Evolutionary conservation across 179 eudicot genomes (phyloP).

Genomic region (Beta macrorhiza): DNA sequence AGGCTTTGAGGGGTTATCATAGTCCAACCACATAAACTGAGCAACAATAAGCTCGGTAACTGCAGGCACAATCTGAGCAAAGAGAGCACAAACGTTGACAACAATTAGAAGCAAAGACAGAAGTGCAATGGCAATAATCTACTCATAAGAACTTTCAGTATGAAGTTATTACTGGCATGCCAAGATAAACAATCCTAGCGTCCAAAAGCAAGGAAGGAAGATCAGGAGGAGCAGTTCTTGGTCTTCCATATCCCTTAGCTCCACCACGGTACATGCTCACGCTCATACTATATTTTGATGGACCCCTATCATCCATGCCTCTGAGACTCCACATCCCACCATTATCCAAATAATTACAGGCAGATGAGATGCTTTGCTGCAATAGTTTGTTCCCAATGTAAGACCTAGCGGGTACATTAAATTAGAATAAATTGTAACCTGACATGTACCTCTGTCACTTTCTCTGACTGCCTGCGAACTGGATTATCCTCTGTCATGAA

Average conservation of each 20-base stretch:
- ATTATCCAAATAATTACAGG: slow-evolving; percentile 54
- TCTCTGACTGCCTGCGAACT: slow-evolving; percentile 57
- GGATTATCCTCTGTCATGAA: slow-evolving; percentile 86
- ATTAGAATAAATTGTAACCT: not conserved
- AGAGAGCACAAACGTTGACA: slow-evolving; percentile 20
- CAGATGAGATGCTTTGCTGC: slow-evolving; percentile 76
- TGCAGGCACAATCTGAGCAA: slow-evolving; percentile 76
- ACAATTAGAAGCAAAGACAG: slow-evolving; percentile 8
- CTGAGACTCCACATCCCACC: slow-evolving; percentile 64
- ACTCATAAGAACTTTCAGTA: not conserved
- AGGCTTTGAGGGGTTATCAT: slow-evolving; percentile 68
- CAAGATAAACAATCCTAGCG: slow-evolving; percentile 74
- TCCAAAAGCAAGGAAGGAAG: slow-evolving; percentile 76
- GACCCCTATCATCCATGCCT: slow-evolving; percentile 56
- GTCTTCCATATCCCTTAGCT: slow-evolving; percentile 64
- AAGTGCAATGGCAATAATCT: not conserved
- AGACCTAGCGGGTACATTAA: slow-evolving; percentile 8
- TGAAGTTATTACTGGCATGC: slow-evolving; percentile 69
- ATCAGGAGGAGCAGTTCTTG: slow-evolving; percentile 85
- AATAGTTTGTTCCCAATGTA: slow-evolving; percentile 17
- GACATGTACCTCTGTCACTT: slow-evolving; percentile 62
- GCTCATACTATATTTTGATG: slow-evolving; percentile 73
- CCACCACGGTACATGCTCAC: slow-evolving; percentile 71
- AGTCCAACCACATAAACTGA: slow-evolving; percentile 86
- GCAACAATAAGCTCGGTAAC: slow-evolving; percentile 88